Conservation (phyloP, 352 stramenopile species). For the Thraustochytrium striatum region DNA sequence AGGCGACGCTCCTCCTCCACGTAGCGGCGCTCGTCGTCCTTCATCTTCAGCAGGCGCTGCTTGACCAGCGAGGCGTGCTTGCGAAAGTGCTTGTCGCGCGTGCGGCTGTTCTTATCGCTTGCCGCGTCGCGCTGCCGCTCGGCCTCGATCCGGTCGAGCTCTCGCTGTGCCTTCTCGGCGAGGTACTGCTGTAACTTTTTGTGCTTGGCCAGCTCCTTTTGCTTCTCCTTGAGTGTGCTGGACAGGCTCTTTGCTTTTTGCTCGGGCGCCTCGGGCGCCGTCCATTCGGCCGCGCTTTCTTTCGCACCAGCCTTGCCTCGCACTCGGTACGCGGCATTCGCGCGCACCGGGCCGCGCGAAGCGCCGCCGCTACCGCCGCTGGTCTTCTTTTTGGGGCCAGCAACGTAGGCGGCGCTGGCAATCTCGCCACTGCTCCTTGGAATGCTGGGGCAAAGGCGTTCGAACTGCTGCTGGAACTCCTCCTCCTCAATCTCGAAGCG, state of each 20-base stretch:
- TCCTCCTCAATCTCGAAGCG: conserved; percentile 78
- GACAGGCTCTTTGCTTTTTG: neutral
- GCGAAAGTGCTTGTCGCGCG: conserved; percentile 7
- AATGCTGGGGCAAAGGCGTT: neutral
- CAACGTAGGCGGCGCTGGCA: neutral
- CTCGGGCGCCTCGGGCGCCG: neutral
- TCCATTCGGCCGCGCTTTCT: neutral
- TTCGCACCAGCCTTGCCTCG: neutral
- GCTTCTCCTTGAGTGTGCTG: conserved; percentile 44
- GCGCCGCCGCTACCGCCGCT: neutral
- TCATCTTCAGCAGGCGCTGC: conserved; percentile 16
- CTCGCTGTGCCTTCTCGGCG: conserved; percentile 34
- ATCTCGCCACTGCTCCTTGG: neutral
- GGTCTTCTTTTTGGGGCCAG: too few relatives aligned
- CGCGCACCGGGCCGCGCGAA: neutral
- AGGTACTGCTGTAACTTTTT: conserved; percentile 43
- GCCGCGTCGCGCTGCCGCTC: neutral
- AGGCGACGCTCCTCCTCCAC: neutral
- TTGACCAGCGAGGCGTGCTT: conserved; percentile 37
- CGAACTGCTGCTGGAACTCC: conserved; percentile 65
- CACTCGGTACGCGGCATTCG: neutral
- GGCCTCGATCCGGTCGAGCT: conserved; percentile 39
- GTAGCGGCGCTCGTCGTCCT: neutral
- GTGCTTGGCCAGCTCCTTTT: conserved; percentile 40
- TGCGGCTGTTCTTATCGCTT: neutral